These are phyloP conservation scores for Colletotrichum sp. DNA, from an alignment of 2,329 filamentous ascomycete species.

Conservation along the genomic window DNA sequence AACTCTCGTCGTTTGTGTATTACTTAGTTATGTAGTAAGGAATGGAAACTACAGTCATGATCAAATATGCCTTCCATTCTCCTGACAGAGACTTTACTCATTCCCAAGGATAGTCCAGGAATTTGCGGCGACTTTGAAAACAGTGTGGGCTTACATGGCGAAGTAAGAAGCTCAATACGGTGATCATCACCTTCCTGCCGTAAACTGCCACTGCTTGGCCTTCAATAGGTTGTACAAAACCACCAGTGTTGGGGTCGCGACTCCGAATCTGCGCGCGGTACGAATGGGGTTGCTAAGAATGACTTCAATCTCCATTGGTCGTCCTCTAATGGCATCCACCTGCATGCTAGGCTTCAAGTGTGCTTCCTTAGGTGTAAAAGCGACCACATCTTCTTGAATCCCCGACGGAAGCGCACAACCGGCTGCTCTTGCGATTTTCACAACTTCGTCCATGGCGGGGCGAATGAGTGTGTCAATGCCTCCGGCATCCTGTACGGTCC, in stretches of 20 bases:
- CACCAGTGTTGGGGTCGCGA: not conserved
- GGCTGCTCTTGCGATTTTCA: not conserved
- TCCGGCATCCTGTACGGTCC: not conserved
- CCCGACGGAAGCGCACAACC: not conserved
- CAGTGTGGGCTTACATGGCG: not conserved
- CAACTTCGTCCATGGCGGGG: not conserved
- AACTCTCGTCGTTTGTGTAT: not conserved
- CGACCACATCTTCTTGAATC: not conserved
- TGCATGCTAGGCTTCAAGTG: not conserved
- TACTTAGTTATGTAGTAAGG: not conserved
- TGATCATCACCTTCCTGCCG: not conserved
- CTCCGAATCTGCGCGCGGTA: not conserved
- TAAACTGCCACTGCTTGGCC: not conserved
- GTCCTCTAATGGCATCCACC: not conserved
- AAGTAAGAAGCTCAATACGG: not conserved
- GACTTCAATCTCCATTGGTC: not conserved
- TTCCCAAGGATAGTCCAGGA: not conserved
- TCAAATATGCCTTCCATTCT: fast-evolving
- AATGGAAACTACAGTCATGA: not conserved
- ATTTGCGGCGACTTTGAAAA: not conserved
- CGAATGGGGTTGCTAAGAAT: not conserved
- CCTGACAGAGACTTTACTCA: not conserved
- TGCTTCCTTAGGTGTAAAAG: not conserved
- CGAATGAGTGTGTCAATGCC: not conserved
- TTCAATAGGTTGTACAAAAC: not conserved